Evolutionary conservation across 2,329 filamentous ascomycete species (phyloP).

Genomic region (Colletotrichum acutatum): DNA sequence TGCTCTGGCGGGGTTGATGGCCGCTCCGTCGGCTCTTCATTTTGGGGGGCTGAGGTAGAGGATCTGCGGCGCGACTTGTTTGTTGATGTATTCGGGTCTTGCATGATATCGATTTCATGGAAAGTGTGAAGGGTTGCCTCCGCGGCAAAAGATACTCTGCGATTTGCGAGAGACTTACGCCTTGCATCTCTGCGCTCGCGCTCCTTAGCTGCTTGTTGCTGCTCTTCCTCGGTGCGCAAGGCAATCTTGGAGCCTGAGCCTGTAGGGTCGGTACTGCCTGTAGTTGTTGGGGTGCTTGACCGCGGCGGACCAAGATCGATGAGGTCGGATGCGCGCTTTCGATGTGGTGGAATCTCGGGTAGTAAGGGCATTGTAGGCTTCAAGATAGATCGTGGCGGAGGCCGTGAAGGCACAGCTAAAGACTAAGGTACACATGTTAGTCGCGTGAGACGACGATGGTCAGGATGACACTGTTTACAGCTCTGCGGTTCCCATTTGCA

Average conservation of each 20-base stretch:
- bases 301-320: conserved; percentile 41
- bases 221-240: conserved; percentile 75
- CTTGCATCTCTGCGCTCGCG: conserved; percentile 85
- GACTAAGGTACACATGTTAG: conserved; percentile 55
- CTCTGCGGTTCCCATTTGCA: conserved; percentile 79
- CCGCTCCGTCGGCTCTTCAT: conserved; percentile 53
- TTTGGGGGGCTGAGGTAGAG: conserved; percentile 52
- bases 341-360: conserved; percentile 74
- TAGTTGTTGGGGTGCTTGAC: conserved; percentile 52
- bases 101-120: conserved; percentile 89
- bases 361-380: conserved; percentile 79
- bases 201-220: conserved; percentile 75
- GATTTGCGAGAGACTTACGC: conserved; percentile 91
- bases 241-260: conserved; percentile 67
- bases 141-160: conserved; percentile 95
- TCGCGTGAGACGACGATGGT: background rate
- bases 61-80: conserved; percentile 82
- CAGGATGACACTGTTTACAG: conserved; percentile 64
- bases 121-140: conserved; percentile 98
- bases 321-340: conserved; percentile 46
- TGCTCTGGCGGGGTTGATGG: conserved; percentile 73
- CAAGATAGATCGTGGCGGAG: conserved; percentile 76
- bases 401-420: conserved; percentile 61
- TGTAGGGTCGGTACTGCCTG: conserved; percentile 41
- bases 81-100: conserved; percentile 85